phyloP scores from a whole-genome alignment of 176 grass and related monocot species.

The Thalia dealbata region DNA sequence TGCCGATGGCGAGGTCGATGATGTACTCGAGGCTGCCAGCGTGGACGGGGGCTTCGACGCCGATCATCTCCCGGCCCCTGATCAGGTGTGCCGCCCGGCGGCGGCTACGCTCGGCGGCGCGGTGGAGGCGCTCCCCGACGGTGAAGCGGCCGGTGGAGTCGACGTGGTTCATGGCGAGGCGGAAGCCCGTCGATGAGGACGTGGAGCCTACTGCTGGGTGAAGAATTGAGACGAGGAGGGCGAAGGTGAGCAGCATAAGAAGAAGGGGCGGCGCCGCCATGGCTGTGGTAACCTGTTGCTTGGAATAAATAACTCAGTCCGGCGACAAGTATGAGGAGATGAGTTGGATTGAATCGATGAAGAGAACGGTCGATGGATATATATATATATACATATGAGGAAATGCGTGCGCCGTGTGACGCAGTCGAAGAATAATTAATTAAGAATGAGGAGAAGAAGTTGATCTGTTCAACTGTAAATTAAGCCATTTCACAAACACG shows the following conservation, averaged over 20 bases:
- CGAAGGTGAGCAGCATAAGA: not conserved
- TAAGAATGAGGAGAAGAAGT: too few species aligned
- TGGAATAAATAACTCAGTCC: too few species aligned
- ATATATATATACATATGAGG: too few species aligned
- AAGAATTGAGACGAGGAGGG: not conserved
- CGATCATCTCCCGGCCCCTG: not conserved
- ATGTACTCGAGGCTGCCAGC: constrained; percentile 38
- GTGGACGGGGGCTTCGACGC: not conserved
- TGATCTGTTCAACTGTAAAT: too few species aligned
- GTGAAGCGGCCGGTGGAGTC: not conserved
- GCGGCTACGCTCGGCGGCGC: not conserved
- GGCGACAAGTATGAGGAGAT: too few species aligned
- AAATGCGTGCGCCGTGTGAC: too few species aligned
- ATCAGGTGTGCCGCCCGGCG: not conserved
- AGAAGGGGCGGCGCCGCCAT: not conserved
- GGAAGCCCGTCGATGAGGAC: not conserved
- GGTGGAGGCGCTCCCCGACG: not conserved
- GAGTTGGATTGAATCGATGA: too few species aligned
- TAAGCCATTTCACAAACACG: too few species aligned
- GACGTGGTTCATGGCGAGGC: not conserved
- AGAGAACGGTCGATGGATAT: too few species aligned
- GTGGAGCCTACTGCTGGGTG: not conserved
- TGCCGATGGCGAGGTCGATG: constrained; percentile 44
- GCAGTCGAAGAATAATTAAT: too few species aligned
- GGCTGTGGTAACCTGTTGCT: not conserved